Evolutionary conservation across 257 asterid genomes (phyloP), one percentile per base, ranked within the genome.

Genomic region (Linaria vulgaris): DNA sequence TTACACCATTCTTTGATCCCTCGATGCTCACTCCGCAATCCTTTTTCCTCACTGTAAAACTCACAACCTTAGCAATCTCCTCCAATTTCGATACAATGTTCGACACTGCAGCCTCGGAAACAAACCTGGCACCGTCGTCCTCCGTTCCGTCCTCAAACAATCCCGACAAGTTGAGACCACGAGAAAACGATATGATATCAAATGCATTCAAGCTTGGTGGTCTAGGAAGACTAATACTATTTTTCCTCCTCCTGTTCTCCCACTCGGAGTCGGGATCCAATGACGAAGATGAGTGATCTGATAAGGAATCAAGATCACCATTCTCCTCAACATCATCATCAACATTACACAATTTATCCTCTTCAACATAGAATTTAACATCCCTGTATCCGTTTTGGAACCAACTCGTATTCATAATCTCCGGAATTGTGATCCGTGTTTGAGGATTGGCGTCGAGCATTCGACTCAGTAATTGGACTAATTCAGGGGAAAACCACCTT

Each of bases 11-110:
- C 62, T 45, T 56, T 22, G n/a, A 56, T 45, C 62, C 62, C 11
- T 56, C 62, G 25, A 56, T 27, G 37, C 62, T 56, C 46, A 56
- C 62, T 17, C 41, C 31, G 31, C 62, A 56, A 10, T 56, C 62
- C 62, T 56, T 56, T 41, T 56, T 56, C 45, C 62, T 56, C 45
- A 56, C 62, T n/a, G 39, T 56, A 56, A 56, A 56, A 21, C 62
- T 56, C 48, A 56, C 62, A 56, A 56, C 62, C 24, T 34, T 34
- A 0, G 62, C 62, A 27, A 56, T 56, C 62, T 56, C 62, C 62
- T 56, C 62, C 46, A 56, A 56, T 24, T 56, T 56, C 24, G 12
- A 9, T 34, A 56, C 17, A 34, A 56, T 34, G n/a, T 17, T 41
- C 27, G 25, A 11, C 12, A 56, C 62, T 1, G 17, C 43, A 43